Evolutionary conservation across 1,284 basidiomycete species (phyloP).

Genomic region (Ganoderma sinense): DNA sequence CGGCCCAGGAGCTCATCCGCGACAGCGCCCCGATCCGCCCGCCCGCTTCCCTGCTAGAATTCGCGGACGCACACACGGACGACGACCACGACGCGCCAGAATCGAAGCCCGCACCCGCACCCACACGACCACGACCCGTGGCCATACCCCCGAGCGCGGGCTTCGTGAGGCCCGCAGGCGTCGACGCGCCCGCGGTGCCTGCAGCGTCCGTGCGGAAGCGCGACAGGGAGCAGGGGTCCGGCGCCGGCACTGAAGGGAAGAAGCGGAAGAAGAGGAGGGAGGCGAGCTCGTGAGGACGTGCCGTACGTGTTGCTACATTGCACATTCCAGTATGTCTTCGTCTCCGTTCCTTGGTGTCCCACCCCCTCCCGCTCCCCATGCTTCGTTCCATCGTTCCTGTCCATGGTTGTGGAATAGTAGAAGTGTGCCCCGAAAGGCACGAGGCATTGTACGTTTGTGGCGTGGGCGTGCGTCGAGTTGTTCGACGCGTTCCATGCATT

Average conservation of each 20-base stretch:
- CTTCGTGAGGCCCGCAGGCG: slow-evolving; percentile 63
- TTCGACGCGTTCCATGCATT: neutral
- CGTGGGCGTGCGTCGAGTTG: neutral
- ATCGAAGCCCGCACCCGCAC: neutral
- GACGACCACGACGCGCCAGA: neutral
- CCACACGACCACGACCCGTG: neutral
- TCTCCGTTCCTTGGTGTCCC: neutral
- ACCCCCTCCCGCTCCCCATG: neutral
- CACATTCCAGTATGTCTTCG: neutral
- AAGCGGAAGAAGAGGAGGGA: slow-evolving; percentile 33
- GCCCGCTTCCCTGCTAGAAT: slow-evolving; percentile 21
- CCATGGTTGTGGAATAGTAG: neutral
- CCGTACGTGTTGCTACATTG: neutral
- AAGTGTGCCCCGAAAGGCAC: neutral
- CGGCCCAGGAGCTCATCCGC: slow-evolving; percentile 58
- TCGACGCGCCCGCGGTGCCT: slow-evolving; percentile 53
- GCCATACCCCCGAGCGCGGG: slow-evolving; percentile 26
- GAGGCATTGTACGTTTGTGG: neutral
- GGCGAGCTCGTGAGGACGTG: slow-evolving; percentile 11
- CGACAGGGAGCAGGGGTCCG: slow-evolving; percentile 27
- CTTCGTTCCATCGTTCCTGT: neutral
- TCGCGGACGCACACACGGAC: neutral
- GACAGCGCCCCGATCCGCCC: slow-evolving; percentile 47
- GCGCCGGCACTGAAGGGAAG: slow-evolving; percentile 28
- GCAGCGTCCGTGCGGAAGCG: slow-evolving; percentile 26